Conservation (phyloP, 2,329 filamentous ascomycete species). For the Colletotrichum echinochloae region DNA sequence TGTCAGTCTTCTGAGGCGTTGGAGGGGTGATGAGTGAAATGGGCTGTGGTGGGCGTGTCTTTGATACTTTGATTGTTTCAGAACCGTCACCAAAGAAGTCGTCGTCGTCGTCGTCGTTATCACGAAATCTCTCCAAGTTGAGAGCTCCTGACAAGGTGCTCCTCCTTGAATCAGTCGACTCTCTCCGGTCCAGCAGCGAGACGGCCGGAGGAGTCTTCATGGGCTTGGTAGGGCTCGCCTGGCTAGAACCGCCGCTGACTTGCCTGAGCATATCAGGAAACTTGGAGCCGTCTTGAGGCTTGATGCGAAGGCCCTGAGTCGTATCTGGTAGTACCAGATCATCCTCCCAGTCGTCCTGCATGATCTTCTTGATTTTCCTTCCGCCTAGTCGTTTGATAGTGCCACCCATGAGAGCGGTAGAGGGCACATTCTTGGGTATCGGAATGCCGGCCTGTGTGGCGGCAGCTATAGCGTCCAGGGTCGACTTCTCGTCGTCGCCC, state of each 20-base stretch:
- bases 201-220: slow-evolving; percentile 49
- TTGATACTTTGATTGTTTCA: slow-evolving; percentile 76
- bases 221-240: slow-evolving; percentile 63
- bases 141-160: slow-evolving; percentile 59
- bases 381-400: slow-evolving; percentile 91
- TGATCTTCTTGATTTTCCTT: slow-evolving; percentile 76
- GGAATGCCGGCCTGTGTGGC: slow-evolving; percentile 93
- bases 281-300: slow-evolving; percentile 67
- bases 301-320: slow-evolving; percentile 72
- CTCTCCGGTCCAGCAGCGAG: slow-evolving; percentile 45
- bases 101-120: slow-evolving; percentile 70
- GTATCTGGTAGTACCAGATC: slow-evolving; percentile 77
- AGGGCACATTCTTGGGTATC: slow-evolving; percentile 85
- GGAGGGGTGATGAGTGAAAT: slow-evolving; percentile 68
- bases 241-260: slow-evolving; percentile 68
- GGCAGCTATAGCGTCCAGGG: slow-evolving; percentile 85
- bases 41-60: slow-evolving; percentile 64
- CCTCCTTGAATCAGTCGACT: slow-evolving; percentile 48
- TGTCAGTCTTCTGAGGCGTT: slow-evolving; percentile 61
- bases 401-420: slow-evolving; percentile 89
- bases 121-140: slow-evolving; percentile 73
- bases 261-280: slow-evolving; percentile 78
- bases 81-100: slow-evolving; percentile 73
- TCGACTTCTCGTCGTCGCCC: slow-evolving; percentile 86
- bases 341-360: slow-evolving; percentile 85